Conservation (phyloP, 306 rosid genomes). For the Albizia julibrissin region DNA sequence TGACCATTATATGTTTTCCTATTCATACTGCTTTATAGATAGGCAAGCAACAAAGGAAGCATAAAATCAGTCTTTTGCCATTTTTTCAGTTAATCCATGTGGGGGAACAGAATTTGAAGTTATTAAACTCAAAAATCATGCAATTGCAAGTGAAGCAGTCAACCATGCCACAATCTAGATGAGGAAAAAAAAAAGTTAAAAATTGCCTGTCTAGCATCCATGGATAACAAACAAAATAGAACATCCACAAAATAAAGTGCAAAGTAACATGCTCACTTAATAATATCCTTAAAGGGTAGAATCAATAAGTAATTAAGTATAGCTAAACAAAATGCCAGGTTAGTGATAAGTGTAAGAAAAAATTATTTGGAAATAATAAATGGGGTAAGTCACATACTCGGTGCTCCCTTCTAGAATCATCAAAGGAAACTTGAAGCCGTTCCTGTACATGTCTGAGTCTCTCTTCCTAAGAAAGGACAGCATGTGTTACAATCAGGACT, state of each 20-base stretch:
- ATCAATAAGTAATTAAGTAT: slow-evolving; percentile 2
- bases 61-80: neutral
- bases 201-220: slow-evolving; percentile 1
- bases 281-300: neutral
- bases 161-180: slow-evolving; percentile 3
- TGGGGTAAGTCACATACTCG: slow-evolving; percentile 57
- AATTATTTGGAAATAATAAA: slow-evolving; percentile 5
- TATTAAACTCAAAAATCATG: slow-evolving; percentile 7
- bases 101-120: slow-evolving; percentile 1
- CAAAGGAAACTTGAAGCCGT: slow-evolving; percentile 84
- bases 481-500: neutral
- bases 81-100: slow-evolving; percentile 18
- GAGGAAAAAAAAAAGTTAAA: neutral
- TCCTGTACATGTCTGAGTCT: slow-evolving; percentile 59
- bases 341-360: slow-evolving; percentile 22
- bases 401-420: slow-evolving; percentile 81
- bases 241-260: slow-evolving; percentile 4
- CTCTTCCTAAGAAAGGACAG: slow-evolving; percentile 63
- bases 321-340: neutral
- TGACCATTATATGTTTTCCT: slow-evolving; percentile 6
- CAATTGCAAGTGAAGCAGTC: slow-evolving; percentile 19
- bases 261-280: neutral
- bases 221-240: slow-evolving; percentile 18
- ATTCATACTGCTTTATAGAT: slow-evolving; percentile 14
- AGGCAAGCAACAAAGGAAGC: slow-evolving; percentile 7